Base-by-base conservation (phyloP, 331 rosid genomes). In the Spiraea crenata region DNA sequence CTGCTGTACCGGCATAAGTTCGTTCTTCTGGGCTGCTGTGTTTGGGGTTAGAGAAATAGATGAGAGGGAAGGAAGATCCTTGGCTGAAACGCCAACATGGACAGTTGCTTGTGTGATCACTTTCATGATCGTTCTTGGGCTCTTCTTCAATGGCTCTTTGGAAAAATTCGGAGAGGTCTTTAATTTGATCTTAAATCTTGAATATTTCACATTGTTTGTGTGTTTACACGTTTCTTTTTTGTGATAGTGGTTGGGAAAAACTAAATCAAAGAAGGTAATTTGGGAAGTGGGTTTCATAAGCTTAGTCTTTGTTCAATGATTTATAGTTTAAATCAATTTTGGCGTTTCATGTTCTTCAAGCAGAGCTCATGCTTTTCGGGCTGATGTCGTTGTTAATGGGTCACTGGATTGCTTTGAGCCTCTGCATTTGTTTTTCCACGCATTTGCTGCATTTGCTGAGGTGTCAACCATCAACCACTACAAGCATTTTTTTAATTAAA, bases 301-400 rank as follows among this genome's bases (percentile, higher is more conserved):
- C 31, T 25, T 73, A 11, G 40, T 42, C 48, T 42, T 8, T 57
- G 65, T 74, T 2, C 10, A 16, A 46, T 25, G 31, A 25, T 25
- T 25, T 25, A 25, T 25, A 25, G 31, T 25, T 25, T 25, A 25
- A 25, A 25, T 25, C 31, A 25, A 25, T 35, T 73, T 48, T 65
- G 76, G 46, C 49, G 41, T 34, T 74, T 11, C 15, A 54, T 69
- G 25, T 55, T 66, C 25, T 61, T 69, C 62, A 78, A 80, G 71
- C 89, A 93, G 98, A 93, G 78, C 76, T 93, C 41, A 90, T 90
- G 92, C 92, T 90, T 41, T 89, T 93, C 79, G 98, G 98, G 70
- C 85, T 93, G 56, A 72, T 93, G 50, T 93, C 98, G 19, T 77
- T 93, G 80, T 57, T 90, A 83, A 90, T 93, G 98, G 92, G 98